Conservation (phyloP, 441 rosid species). For the Brassica balearica region DNA sequence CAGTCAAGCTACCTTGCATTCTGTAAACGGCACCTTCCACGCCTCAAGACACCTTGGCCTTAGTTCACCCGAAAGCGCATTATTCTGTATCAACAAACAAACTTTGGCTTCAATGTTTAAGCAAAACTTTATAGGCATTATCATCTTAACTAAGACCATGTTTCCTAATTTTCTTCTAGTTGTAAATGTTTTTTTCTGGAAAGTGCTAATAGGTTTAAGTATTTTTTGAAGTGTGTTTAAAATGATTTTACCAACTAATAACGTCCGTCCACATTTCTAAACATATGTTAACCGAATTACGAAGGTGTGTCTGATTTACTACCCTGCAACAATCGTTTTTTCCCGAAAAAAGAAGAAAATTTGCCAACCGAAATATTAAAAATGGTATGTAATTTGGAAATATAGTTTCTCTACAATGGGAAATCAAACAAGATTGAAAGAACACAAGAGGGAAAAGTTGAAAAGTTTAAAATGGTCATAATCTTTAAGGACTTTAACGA, state of each 20-base stretch:
- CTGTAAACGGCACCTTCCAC: not conserved
- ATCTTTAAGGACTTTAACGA: constrained; percentile 27
- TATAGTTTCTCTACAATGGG: constrained; percentile 21
- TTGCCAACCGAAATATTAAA: not conserved
- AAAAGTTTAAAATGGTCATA: constrained; percentile 41
- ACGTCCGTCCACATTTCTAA: not conserved
- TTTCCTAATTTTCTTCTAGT: not conserved
- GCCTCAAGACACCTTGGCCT: not conserved
- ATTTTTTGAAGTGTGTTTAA: not conserved
- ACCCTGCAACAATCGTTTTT: not conserved
- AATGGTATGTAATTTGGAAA: not conserved
- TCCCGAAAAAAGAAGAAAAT: not conserved
- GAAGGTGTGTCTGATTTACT: not conserved
- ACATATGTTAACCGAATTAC: constrained; percentile 7
- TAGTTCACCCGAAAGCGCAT: not conserved
- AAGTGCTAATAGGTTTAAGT: not conserved
- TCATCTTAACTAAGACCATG: not conserved
- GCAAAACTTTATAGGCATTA: not conserved
- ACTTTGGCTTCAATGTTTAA: constrained; percentile 1
- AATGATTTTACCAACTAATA: not conserved
- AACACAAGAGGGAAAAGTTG: constrained; percentile 10
- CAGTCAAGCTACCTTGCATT: not conserved
- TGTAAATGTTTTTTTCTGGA: not conserved
- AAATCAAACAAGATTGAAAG: constrained; percentile 42
- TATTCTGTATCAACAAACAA: not conserved